These are phyloP conservation scores for Kentomonas sorsogonicus DNA, from an alignment of 208 protist species.

Conservation along the genomic window DNA sequence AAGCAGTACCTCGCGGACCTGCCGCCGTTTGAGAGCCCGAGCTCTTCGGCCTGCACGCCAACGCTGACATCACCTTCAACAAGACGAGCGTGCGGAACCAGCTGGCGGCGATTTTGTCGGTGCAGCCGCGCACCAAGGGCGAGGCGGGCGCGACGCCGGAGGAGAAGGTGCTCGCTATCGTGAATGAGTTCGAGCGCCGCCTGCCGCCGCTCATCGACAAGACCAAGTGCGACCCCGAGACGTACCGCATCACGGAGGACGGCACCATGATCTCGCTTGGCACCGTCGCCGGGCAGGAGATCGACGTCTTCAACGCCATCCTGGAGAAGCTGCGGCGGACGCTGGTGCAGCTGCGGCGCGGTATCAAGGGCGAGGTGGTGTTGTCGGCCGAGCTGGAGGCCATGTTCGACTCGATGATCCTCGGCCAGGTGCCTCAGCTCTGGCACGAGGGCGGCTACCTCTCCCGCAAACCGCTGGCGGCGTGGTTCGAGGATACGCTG, in stretches of 20 bases:
- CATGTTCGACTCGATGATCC: conserved; percentile 88
- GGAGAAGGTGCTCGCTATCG: conserved; percentile 74
- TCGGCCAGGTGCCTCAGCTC: conserved; percentile 89
- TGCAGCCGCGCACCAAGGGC: conserved; percentile 85
- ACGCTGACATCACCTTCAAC: conserved; percentile 94
- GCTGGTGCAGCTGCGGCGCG: conserved; percentile 64
- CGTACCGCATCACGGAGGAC: conserved; percentile 79
- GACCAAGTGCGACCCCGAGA: conserved; percentile 63
- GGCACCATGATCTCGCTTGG: conserved; percentile 89
- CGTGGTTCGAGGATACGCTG: conserved; percentile 95
- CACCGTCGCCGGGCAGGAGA: conserved; percentile 86
- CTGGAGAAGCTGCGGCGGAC: conserved; percentile 64
- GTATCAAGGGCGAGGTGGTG: conserved; percentile 90
- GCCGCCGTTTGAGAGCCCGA: conserved; percentile 91
- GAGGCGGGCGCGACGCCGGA: conserved; percentile 43
- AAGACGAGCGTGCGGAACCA: conserved; percentile 81
- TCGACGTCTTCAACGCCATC: conserved; percentile 89
- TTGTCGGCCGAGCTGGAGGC: conserved; percentile 86
- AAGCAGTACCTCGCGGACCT: conserved; percentile 77
- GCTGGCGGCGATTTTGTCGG: conserved; percentile 79
- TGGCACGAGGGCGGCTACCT: conserved; percentile 92
- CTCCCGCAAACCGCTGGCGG: conserved; percentile 93
- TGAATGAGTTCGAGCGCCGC: conserved; percentile 67
- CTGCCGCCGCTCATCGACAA: conserved; percentile 86
- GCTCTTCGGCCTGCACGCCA: conserved; percentile 94